Conservation (phyloP, 768 basidiomycete genomes). For the Holtermannia corniformis region DNA sequence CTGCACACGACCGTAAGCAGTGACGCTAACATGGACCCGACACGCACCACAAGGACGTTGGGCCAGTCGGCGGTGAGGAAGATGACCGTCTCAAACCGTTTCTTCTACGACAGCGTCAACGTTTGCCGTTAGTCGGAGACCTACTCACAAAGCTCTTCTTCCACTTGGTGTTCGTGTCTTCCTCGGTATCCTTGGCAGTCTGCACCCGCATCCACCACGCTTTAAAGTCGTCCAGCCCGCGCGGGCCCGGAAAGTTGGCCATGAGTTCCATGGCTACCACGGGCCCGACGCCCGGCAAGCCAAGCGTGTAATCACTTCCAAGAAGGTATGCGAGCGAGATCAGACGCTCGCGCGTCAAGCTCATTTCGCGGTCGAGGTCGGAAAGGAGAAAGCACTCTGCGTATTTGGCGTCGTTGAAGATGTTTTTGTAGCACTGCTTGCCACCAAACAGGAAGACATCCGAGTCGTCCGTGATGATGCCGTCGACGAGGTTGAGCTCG, state of each 20-base stretch:
- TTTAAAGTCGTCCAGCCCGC: conserved; percentile 75
- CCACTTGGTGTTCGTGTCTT: conserved; percentile 67
- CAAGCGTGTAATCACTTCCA: conserved; percentile 94
- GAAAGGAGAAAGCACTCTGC: conserved; percentile 85
- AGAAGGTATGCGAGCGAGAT: conserved; percentile 85
- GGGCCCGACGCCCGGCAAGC: conserved; percentile 82
- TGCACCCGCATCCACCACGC: conserved; percentile 95
- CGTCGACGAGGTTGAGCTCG: conserved; percentile 75
- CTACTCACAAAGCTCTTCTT: conserved; percentile 71
- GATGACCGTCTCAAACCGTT: conserved; percentile 65
- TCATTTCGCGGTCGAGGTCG: conserved; percentile 79
- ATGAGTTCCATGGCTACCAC: conserved; percentile 93
- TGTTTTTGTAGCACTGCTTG: conserved; percentile 91
- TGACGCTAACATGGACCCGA: neutral
- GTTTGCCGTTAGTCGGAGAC: neutral
- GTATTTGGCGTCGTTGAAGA: conserved; percentile 99
- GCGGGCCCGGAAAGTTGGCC: conserved; percentile 79
- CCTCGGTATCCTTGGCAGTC: conserved; percentile 68
- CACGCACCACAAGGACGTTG: conserved; percentile 72
- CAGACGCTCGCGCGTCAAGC: conserved; percentile 73
- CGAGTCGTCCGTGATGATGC: conserved; percentile 97
- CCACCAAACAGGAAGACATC: conserved; percentile 98
- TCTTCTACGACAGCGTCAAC: conserved; percentile 54
- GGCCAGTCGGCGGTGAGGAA: conserved; percentile 81
- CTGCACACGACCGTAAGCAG: conserved; percentile 45